Evolutionary conservation across 495 filamentous ascomycete genomes (phyloP).

Genomic region (Bombardia bombarda): DNA sequence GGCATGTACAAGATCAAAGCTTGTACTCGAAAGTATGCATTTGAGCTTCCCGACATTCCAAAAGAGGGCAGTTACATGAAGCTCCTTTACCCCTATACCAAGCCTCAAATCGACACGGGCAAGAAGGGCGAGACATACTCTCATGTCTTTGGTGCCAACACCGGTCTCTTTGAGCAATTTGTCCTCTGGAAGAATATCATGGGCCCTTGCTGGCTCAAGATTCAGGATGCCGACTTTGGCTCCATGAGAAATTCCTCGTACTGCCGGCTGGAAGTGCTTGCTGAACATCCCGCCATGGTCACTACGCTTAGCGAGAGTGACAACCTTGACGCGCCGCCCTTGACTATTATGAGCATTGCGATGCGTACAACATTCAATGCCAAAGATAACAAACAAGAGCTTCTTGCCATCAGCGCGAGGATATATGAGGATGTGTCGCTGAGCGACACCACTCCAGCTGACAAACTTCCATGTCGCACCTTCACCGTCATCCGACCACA

Average conservation of each 20-base stretch:
- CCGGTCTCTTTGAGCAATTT: conserved; percentile 92
- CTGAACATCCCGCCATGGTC: conserved; percentile 66
- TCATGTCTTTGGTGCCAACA: conserved; percentile 89
- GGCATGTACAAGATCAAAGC: conserved; percentile 88
- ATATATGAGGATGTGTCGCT: conserved; percentile 87
- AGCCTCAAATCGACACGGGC: conserved; percentile 54
- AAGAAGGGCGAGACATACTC: conserved; percentile 84
- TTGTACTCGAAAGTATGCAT: conserved; percentile 86
- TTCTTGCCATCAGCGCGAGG: conserved; percentile 79
- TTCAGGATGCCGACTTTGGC: conserved; percentile 74
- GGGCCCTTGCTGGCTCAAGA: conserved; percentile 95
- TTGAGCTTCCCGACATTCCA: conserved; percentile 81
- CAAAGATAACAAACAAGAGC: conserved; percentile 95
- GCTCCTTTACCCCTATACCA: conserved; percentile 80
- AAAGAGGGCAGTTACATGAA: conserved; percentile 89
- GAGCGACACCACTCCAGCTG: conserved; percentile 77
- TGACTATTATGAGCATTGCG: conserved; percentile 91
- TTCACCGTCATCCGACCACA: conserved; percentile 86
- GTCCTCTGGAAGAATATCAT: conserved; percentile 97
- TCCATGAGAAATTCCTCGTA: conserved; percentile 87
- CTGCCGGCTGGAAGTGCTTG: conserved; percentile 89
- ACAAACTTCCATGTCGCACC: conserved; percentile 79
- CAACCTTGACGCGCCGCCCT: conserved; percentile 67
- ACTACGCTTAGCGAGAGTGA: conserved; percentile 64
- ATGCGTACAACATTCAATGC: conserved; percentile 81